These are phyloP conservation scores for Calonectria montana DNA, from an alignment of 2,329 filamentous ascomycete genomes.

Conservation along the genomic window DNA sequence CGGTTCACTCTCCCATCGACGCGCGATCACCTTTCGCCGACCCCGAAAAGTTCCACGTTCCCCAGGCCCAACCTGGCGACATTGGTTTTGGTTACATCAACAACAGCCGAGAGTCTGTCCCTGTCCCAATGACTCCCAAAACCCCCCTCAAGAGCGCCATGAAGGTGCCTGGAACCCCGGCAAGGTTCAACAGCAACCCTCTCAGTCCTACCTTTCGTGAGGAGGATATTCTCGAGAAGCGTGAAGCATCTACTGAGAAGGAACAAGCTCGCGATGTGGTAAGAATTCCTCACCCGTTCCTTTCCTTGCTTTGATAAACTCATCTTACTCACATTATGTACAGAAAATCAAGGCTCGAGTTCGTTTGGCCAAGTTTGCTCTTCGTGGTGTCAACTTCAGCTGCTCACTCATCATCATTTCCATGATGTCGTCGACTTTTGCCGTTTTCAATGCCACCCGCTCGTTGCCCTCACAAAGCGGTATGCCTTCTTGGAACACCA, in stretches of 20 bases:
- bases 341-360: conserved; percentile 95
- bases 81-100: conserved; percentile 93
- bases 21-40: conserved; percentile 69
- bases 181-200: conserved; percentile 80
- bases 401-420: conserved; percentile 95
- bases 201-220: conserved; percentile 92
- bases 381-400: conserved; percentile 96
- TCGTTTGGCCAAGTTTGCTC: conserved; percentile 90
- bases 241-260: conserved; percentile 83
- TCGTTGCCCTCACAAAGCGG: conserved; percentile 79
- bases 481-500: conserved; percentile 84
- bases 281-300: conserved; percentile 54
- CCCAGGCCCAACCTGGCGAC: conserved; percentile 81
- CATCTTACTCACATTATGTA: conserved; percentile 40
- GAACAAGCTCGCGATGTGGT: conserved; percentile 90
- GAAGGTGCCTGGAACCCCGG: conserved; percentile 86
- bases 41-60: conserved; percentile 63
- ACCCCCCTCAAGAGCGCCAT: conserved; percentile 91
- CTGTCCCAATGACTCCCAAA: conserved; percentile 75
- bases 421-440: conserved; percentile 88
- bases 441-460: conserved; percentile 92
- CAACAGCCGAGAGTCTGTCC: conserved; percentile 68
- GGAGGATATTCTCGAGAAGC: conserved; percentile 87
- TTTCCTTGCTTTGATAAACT: neutral
- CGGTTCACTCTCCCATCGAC: conserved; percentile 82